phyloP scores from a whole-genome alignment of 106 monocot species.

The Ottelia alismoides region DNA sequence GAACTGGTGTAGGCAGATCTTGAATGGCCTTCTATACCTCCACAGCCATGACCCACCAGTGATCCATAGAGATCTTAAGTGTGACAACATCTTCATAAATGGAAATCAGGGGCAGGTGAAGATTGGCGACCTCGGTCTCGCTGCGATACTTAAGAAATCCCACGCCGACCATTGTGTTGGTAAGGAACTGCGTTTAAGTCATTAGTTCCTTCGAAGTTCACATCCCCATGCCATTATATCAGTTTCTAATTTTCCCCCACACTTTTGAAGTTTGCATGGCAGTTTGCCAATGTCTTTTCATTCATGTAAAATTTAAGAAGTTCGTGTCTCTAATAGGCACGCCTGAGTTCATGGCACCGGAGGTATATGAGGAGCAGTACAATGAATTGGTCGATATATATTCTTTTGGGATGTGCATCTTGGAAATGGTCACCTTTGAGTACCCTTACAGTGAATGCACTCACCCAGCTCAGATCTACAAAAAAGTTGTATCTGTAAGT shows the following conservation, averaged over 20 bases:
- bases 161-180: conserved; percentile 80
- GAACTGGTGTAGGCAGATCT: conserved; percentile 96
- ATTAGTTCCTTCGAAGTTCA: too few relatives aligned
- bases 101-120: conserved; percentile 97
- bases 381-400: conserved; percentile 92
- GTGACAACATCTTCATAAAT: conserved; percentile 98
- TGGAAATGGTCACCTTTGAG: conserved; percentile 93
- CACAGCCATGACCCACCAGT: conserved; percentile 91
- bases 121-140: conserved; percentile 96
- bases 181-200: conserved; percentile 11
- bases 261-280: too few relatives aligned
- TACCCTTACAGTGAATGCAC: conserved; percentile 94
- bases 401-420: conserved; percentile 92
- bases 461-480: conserved; percentile 90
- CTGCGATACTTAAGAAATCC: conserved; percentile 83
- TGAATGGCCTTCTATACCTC: conserved; percentile 72
- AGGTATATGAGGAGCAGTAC: conserved; percentile 92
- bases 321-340: conserved; percentile 35
- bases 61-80: conserved; percentile 94
- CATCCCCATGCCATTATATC: too few relatives aligned
- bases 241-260: too few relatives aligned
- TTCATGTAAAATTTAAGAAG: not conserved
- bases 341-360: conserved; percentile 97
- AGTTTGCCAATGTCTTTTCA: too few relatives aligned
- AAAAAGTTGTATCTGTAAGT: conserved; percentile 75